These are phyloP conservation scores for Phaeophleospora eucalypticola DNA, from an alignment of 2,329 filamentous ascomycete species.

Conservation along the genomic window DNA sequence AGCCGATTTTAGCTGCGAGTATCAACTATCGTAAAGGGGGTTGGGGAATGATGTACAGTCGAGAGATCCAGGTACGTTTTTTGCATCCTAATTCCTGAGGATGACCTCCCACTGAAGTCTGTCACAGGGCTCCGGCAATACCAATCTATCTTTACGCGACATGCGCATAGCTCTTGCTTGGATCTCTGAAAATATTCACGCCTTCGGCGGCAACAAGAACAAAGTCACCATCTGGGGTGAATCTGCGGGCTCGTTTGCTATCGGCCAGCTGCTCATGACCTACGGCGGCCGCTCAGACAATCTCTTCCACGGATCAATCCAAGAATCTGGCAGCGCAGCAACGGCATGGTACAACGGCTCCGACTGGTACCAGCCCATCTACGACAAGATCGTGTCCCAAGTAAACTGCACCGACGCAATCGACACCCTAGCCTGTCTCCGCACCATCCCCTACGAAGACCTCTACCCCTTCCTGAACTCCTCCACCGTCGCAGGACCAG, in stretches of 20 bases:
- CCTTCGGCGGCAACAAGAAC: slow-evolving; percentile 23
- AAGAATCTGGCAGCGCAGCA: slow-evolving; percentile 37
- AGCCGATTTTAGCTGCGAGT: slow-evolving; percentile 55
- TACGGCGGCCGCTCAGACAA: slow-evolving; percentile 46
- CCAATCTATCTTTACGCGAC: slow-evolving; percentile 44
- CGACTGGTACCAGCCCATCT: slow-evolving; percentile 50
- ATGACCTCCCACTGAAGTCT: background rate
- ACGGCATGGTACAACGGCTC: slow-evolving; percentile 21
- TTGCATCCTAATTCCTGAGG: background rate
- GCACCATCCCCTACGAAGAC: slow-evolving; percentile 37
- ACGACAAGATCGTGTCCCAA: slow-evolving; percentile 55
- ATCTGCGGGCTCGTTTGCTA: slow-evolving; percentile 40
- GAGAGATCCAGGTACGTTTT: slow-evolving; percentile 38
- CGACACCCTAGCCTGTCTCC: slow-evolving; percentile 54
- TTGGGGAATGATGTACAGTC: slow-evolving; percentile 64
- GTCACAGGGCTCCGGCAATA: slow-evolving; percentile 47
- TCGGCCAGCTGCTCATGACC: slow-evolving; percentile 44
- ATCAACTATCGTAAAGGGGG: slow-evolving; percentile 63
- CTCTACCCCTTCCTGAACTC: slow-evolving; percentile 22
- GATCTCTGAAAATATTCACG: slow-evolving; percentile 40
- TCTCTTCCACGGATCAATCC: slow-evolving; percentile 46
- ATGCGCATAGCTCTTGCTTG: slow-evolving; percentile 44
- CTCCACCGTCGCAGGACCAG: slow-evolving; percentile 21
- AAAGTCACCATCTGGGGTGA: slow-evolving; percentile 19
- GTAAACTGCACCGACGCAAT: slow-evolving; percentile 17